Percentiles rank a stretch among this genome's conserved stretches.
phyloP scores from a whole-genome alignment of 208 protist species.

The Lotmaria passim region DNA sequence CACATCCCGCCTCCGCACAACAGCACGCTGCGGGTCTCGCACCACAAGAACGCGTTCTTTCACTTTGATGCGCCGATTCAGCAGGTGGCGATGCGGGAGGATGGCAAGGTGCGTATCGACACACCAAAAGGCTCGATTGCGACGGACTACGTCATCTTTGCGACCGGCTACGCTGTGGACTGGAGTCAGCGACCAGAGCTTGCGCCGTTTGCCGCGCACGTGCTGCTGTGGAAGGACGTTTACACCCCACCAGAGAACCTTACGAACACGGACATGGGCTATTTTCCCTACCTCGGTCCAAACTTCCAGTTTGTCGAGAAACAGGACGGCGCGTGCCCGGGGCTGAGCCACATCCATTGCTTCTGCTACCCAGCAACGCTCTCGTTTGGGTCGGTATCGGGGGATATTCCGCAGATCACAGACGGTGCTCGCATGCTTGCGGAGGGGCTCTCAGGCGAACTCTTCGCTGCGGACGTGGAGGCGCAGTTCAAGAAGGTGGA shows the following conservation, averaged over 20 bases:
- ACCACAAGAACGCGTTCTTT: slow-evolving; percentile 15
- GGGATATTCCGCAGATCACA: slow-evolving; percentile 18
- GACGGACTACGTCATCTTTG: slow-evolving; percentile 11
- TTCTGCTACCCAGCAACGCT: slow-evolving; percentile 27
- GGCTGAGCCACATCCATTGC: slow-evolving; percentile 15
- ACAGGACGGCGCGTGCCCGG: slow-evolving; percentile 1
- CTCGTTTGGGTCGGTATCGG: slow-evolving; percentile 19
- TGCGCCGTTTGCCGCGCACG: slow-evolving; percentile 14
- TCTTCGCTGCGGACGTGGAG: slow-evolving; percentile 10
- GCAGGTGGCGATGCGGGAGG: not conserved
- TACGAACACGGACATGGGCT: slow-evolving; percentile 13
- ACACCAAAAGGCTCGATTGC: slow-evolving; percentile 3
- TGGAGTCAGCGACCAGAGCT: slow-evolving; percentile 22
- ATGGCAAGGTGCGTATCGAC: slow-evolving; percentile 9
- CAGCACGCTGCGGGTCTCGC: slow-evolving; percentile 22
- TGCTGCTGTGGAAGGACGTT: slow-evolving; percentile 22
- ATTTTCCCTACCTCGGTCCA: slow-evolving; percentile 11
- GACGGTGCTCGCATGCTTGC: slow-evolving; percentile 17
- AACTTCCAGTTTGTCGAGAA: slow-evolving; percentile 23
- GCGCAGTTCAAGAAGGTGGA: slow-evolving; percentile 14
- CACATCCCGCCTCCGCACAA: slow-evolving; percentile 22
- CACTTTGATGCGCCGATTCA: slow-evolving; percentile 14
- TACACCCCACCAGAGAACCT: slow-evolving; percentile 1
- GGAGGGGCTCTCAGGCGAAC: slow-evolving; percentile 3
- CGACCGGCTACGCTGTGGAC: slow-evolving; percentile 18